A percentile compares a stretch with the other conserved stretches of the same genome.
Evolutionary conservation across 305 asterid species (phyloP).

Genomic region (Stenogyne calaminthoides): DNA sequence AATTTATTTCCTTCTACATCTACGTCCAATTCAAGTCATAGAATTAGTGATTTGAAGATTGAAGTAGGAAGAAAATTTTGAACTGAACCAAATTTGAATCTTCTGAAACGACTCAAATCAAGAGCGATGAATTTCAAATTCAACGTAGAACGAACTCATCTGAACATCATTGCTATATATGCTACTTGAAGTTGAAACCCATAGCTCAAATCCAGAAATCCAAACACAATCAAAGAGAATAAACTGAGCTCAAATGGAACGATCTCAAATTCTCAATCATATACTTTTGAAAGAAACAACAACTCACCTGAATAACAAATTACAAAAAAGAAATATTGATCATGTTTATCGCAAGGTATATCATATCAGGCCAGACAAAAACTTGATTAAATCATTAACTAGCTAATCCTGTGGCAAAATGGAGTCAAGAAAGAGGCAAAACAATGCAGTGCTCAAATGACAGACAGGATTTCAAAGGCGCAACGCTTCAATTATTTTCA

Average conservation of each 20-base stretch:
- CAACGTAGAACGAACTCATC: not conserved
- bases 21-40: too few species aligned
- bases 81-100: too few species aligned
- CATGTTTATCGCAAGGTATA: conserved; percentile 5
- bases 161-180: not conserved
- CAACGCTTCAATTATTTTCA: conserved; percentile 46
- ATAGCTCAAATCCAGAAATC: not conserved
- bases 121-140: not conserved
- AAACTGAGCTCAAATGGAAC: not conserved
- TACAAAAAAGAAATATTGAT: not conserved
- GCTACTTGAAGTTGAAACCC: not conserved
- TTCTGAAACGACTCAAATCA: not conserved
- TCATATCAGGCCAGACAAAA: conserved; percentile 28
- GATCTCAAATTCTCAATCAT: not conserved
- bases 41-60: too few species aligned
- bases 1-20: too few species aligned
- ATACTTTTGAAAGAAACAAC: not conserved
- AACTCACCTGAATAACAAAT: conserved; percentile 9
- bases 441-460: not conserved
- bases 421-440: not conserved
- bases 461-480: conserved; percentile 24
- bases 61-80: too few species aligned
- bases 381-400: conserved; percentile 26
- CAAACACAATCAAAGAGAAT: not conserved
- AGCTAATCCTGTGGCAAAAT: conserved; percentile 39